Conservation (phyloP, 2,329 filamentous ascomycete genomes). For the Phyllosticta citrichinensis region DNA sequence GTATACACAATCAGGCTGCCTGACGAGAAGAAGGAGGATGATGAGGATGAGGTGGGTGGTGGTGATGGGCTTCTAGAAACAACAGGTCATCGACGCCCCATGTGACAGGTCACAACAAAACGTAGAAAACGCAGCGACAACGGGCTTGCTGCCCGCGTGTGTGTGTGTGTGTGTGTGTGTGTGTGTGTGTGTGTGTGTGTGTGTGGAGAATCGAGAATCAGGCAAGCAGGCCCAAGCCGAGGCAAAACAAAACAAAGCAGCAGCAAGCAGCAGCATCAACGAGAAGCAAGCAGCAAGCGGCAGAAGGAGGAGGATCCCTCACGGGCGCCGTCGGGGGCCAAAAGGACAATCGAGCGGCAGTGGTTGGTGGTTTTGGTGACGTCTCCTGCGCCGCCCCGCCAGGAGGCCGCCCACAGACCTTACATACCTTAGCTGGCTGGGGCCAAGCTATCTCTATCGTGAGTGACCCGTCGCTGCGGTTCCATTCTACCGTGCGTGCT, state of each 20-base stretch:
- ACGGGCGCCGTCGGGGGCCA: too few relatives aligned
- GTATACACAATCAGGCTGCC: background rate
- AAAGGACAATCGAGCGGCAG: too few relatives aligned
- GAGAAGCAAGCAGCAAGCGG: background rate
- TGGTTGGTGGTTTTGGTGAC: too few relatives aligned
- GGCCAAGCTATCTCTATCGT: background rate
- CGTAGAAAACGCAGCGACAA: too few relatives aligned
- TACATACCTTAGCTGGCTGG: too few relatives aligned
- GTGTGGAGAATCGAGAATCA: too few relatives aligned
- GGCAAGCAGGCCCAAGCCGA: background rate
- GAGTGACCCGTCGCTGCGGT: background rate
- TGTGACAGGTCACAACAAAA: background rate
- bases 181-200: too few relatives aligned
- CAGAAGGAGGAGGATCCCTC: background rate
- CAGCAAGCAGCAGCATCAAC: background rate
- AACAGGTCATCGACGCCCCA: background rate
- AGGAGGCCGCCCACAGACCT: background rate
- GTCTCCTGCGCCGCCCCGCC: too few relatives aligned
- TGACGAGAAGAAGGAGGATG: background rate
- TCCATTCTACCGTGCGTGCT: background rate
- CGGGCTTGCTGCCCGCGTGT: too few relatives aligned
- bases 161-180: too few relatives aligned
- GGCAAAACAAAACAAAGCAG: background rate
- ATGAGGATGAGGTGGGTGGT: background rate
- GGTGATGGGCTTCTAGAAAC: background rate